A percentile compares a stretch with the other conserved stretches of the same genome.
Evolutionary conservation across 2,329 filamentous ascomycete species (phyloP).

Genomic region (Pyricularia sp.): DNA sequence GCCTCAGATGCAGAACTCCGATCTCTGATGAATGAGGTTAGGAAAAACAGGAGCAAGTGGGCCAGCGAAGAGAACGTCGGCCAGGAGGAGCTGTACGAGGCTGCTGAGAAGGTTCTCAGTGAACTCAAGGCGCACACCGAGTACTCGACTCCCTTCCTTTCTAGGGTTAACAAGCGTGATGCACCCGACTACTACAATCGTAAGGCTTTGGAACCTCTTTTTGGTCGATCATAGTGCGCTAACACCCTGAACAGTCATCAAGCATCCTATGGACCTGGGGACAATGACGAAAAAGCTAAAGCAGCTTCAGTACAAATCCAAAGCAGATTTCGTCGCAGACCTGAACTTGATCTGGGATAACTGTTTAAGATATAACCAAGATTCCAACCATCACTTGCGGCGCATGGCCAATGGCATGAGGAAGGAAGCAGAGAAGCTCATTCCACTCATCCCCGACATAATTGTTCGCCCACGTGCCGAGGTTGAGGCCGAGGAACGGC

Average conservation of each 20-base stretch:
- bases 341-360: slow-evolving; percentile 95
- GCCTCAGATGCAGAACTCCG: slow-evolving; percentile 89
- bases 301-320: slow-evolving; percentile 65
- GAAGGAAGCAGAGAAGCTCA: slow-evolving; percentile 93
- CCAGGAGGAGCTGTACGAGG: slow-evolving; percentile 95
- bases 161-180: slow-evolving; percentile 91
- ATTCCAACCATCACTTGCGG: slow-evolving; percentile 72
- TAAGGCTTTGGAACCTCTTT: not conserved
- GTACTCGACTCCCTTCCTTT: slow-evolving; percentile 90
- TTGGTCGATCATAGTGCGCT: not conserved
- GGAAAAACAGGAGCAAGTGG: slow-evolving; percentile 98
- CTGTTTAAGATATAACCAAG: slow-evolving; percentile 89
- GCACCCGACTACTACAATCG: slow-evolving; percentile 84
- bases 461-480: slow-evolving; percentile 82
- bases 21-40: slow-evolving; percentile 88
- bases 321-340: slow-evolving; percentile 88
- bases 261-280: slow-evolving; percentile 94
- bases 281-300: slow-evolving; percentile 98
- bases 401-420: slow-evolving; percentile 95
- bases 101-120: slow-evolving; percentile 89
- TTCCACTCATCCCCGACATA: slow-evolving; percentile 88
- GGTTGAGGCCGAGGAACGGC: slow-evolving; percentile 76
- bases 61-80: slow-evolving; percentile 94
- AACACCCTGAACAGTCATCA: slow-evolving; percentile 44
- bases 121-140: slow-evolving; percentile 96